Evolutionary conservation across 2,329 filamentous ascomycete genomes (phyloP).

Genomic region (Cercospora zeae-maydis): DNA sequence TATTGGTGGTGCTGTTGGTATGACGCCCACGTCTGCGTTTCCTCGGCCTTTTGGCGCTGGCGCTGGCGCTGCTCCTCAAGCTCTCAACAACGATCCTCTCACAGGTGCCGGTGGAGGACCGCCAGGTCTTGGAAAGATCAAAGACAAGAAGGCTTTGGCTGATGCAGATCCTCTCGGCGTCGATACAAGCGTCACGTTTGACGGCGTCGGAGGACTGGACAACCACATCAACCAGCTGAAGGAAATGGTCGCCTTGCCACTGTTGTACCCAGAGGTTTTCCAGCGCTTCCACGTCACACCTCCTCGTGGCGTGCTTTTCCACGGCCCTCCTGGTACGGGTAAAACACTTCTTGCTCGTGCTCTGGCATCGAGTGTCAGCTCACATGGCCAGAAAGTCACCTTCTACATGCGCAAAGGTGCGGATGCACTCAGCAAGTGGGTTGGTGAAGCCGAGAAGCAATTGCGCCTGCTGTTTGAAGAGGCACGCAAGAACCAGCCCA

Average conservation of each 20-base stretch:
- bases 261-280: conserved; percentile 94
- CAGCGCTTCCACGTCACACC: conserved; percentile 87
- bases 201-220: conserved; percentile 86
- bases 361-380: conserved; percentile 83
- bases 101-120: conserved; percentile 60
- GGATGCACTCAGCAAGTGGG: conserved; percentile 97
- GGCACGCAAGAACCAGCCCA: conserved; percentile 89
- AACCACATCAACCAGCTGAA: conserved; percentile 96
- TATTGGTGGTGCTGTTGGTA: conserved; percentile 60
- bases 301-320: conserved; percentile 90
- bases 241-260: conserved; percentile 93
- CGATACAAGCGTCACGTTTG: conserved; percentile 88
- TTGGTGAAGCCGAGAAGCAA: conserved; percentile 95
- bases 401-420: conserved; percentile 99
- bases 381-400: conserved; percentile 88
- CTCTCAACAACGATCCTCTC: conserved; percentile 55
- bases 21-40: conserved; percentile 56
- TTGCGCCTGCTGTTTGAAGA: conserved; percentile 92
- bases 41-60: conserved; percentile 50
- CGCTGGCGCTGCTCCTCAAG: conserved; percentile 43
- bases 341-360: conserved; percentile 95
- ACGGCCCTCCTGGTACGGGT: conserved; percentile 94
- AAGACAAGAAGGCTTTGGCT: conserved; percentile 84
- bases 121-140: conserved; percentile 82
- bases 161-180: conserved; percentile 94